phyloP scores from a whole-genome alignment of 441 rosid genomes.

The Corymbia citriodora region DNA sequence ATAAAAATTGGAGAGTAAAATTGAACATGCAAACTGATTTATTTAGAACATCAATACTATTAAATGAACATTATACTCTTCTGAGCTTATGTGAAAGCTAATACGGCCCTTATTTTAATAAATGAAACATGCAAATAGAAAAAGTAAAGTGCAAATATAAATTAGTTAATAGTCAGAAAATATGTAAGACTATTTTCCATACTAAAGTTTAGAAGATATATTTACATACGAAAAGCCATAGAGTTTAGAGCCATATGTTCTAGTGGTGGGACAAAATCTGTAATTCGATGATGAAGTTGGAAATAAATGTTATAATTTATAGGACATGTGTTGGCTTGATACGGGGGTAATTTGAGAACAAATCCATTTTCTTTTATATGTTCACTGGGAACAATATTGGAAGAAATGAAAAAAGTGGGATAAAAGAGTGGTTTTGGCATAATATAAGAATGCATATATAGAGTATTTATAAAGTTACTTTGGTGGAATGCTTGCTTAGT shows the following conservation, averaged over 20 bases:
- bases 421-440: background rate
- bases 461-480: background rate
- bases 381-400: background rate
- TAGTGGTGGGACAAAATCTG: background rate
- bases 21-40: background rate
- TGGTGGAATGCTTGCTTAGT: background rate
- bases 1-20: background rate
- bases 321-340: too few species aligned
- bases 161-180: background rate
- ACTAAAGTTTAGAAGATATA: background rate
- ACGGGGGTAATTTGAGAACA: background rate
- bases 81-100: background rate
- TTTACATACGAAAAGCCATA: background rate
- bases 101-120: background rate
- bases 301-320: too few species aligned
- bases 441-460: background rate
- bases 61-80: background rate
- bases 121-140: background rate
- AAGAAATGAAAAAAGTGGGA: background rate
- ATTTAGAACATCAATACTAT: background rate
- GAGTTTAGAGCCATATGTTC: background rate
- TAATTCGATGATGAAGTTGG: background rate
- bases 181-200: background rate
- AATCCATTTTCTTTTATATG: background rate
- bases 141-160: background rate